Evolutionary conservation across 2,329 filamentous ascomycete species (phyloP).

Genomic region (Beauveria pseudobassiana): DNA sequence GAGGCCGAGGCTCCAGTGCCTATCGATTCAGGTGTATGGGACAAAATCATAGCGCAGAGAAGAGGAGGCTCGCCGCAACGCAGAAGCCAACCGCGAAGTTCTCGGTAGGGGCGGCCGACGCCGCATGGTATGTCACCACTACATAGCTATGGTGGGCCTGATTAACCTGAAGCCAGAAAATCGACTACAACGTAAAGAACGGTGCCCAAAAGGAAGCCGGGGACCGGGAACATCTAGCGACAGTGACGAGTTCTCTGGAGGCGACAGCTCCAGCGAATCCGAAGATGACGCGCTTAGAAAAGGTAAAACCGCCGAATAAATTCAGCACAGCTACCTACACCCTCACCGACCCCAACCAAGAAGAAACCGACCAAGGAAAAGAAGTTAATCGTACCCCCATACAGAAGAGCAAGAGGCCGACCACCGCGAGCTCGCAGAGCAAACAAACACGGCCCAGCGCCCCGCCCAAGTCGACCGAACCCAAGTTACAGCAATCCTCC

Average conservation of each 20-base stretch:
- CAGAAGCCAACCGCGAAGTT: conserved; percentile 59
- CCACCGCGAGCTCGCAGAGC: conserved; percentile 14
- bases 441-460: conserved; percentile 14
- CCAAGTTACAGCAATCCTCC: conserved; percentile 25
- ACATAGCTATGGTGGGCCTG: background rate
- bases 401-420: conserved; percentile 22
- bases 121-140: conserved; percentile 32
- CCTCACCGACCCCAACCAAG: conserved; percentile 20
- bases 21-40: conserved; percentile 71
- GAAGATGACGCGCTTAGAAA: conserved; percentile 18
- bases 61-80: conserved; percentile 65
- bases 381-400: conserved; percentile 25
- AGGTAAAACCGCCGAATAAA: conserved; percentile 28
- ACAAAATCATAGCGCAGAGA: conserved; percentile 81
- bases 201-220: background rate
- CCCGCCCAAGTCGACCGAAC: conserved; percentile 10
- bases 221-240: background rate
- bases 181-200: conserved; percentile 24
- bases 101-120: conserved; percentile 80
- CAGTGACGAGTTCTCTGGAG: conserved; percentile 2
- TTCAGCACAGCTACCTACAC: conserved; percentile 17
- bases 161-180: conserved; percentile 18
- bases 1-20: conserved; percentile 44
- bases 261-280: conserved; percentile 12
- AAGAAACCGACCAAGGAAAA: conserved; percentile 17